Evolutionary conservation across 768 basidiomycete genomes (phyloP), one percentile per base, ranked within the genome.

Genomic region (Russula sp.): DNA sequence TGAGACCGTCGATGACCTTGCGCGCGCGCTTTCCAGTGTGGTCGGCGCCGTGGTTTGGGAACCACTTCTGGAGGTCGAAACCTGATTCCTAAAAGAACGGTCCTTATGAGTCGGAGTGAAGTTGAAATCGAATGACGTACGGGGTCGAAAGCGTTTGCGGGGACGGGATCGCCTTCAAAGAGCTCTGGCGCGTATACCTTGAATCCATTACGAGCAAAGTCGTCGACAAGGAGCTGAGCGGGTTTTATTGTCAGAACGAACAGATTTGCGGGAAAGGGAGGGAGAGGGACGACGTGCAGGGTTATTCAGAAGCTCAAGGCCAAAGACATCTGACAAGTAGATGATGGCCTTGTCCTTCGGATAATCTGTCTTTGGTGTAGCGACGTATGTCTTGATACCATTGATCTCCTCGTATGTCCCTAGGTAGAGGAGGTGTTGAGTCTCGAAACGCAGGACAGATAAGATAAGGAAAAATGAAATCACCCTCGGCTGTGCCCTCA

Each of bases 211-310:
- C 60, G 65, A 35, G 77, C 76, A 65, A 75, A 77, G 62, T 75
- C 78, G 59, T 81, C 80, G 5, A 73, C 74, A 14, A 80, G 73
- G 16, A 77, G 67, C 78, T 81, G 62, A 32, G 35, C 16, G 25
- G 13, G 13, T 18, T 13, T 9, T 18, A 5, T 35, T 8, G 20
- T 14, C 9, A 16, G 34, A 38, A 48, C 22, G 59, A 41, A 22
- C 14, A 20, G 32, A 5, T 7, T 11, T 5, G 16, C n/a, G 2
- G 14, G 18, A 7, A 10, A n/a, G 25, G 5, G 34, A 20, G 43
- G 25, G 7, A 5, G 39, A n/a, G n/a, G n/a, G n/a, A 49, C 3
- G 29, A 52, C 49, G 18, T 14, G 70, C 76, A 45, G 54, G 63
- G 65, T 71, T 72, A 69, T 78, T 79, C 52, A 54, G 39, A 25